phyloP scores from a whole-genome alignment of 2,329 filamentous ascomycete species.

The Talaromyces sp. region DNA sequence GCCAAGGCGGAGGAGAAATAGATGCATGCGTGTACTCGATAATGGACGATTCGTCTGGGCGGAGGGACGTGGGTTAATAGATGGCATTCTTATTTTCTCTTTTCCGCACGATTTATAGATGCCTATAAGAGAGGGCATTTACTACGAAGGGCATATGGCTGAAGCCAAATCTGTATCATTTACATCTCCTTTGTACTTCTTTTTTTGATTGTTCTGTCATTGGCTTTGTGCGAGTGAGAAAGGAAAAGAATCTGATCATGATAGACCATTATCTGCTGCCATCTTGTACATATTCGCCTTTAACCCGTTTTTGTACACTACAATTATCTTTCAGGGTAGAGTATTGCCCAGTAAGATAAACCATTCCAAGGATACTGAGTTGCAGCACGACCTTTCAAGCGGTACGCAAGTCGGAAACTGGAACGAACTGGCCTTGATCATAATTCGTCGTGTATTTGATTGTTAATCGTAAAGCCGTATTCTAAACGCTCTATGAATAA shows the following conservation, averaged over 20 bases:
- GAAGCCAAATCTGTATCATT: conserved; percentile 44
- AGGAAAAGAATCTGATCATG: conserved; percentile 41
- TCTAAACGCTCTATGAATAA: background rate
- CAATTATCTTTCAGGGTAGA: conserved; percentile 38
- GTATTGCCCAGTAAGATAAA: background rate
- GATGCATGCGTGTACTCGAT: conserved; percentile 17
- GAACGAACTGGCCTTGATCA: background rate
- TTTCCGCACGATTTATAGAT: conserved; percentile 15
- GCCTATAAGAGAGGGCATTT: conserved; percentile 20
- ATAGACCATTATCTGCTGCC: conserved; percentile 33
- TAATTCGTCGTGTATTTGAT: background rate
- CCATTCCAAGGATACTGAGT: background rate
- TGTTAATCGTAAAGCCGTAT: background rate
- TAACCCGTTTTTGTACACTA: conserved; percentile 39
- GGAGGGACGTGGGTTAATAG: conserved; percentile 33
- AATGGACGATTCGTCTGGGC: conserved; percentile 16
- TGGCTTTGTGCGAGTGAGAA: conserved; percentile 36
- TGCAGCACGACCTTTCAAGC: background rate
- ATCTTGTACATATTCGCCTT: conserved; percentile 43
- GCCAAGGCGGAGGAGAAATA: conserved; percentile 54
- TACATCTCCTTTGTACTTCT: conserved; percentile 32
- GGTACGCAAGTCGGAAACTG: background rate
- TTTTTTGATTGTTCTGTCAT: conserved; percentile 29
- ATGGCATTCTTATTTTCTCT: conserved; percentile 19
- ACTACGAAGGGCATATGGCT: conserved; percentile 29